Evolutionary conservation across 768 basidiomycete genomes (phyloP).

Genomic region (Coprinopsis strossmayeri): DNA sequence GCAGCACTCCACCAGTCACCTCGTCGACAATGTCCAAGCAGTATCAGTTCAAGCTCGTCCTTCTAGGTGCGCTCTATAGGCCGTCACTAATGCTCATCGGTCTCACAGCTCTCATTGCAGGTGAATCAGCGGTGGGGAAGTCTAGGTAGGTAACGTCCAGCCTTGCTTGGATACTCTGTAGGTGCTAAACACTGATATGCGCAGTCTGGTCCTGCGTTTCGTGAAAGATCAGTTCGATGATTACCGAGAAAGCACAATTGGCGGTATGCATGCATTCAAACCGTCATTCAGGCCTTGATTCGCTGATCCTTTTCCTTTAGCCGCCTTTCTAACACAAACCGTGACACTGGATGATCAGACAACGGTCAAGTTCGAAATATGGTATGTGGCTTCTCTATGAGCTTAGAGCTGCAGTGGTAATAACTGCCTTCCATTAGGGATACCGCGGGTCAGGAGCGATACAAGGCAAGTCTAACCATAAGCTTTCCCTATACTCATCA

Average conservation of each 20-base stretch:
- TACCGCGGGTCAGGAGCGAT: slow-evolving; percentile 93
- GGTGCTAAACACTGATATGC: too few species aligned
- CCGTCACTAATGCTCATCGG: neutral
- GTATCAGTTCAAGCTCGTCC: slow-evolving; percentile 93
- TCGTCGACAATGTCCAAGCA: slow-evolving; percentile 74
- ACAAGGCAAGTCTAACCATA: slow-evolving; percentile 56
- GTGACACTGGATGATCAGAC: slow-evolving; percentile 85
- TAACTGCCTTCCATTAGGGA: slow-evolving; percentile 49
- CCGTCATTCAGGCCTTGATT: slow-evolving; percentile 7
- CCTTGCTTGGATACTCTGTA: too few species aligned
- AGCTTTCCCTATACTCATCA: too few species aligned
- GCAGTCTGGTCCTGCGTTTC: slow-evolving; percentile 88
- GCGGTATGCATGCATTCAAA: slow-evolving; percentile 43
- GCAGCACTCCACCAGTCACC: slow-evolving; percentile 14
- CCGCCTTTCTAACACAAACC: slow-evolving; percentile 98
- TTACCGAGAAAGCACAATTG: slow-evolving; percentile 92
- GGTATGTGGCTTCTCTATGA: slow-evolving; percentile 42
- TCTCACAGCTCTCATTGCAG: slow-evolving; percentile 32
- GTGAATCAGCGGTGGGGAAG: slow-evolving; percentile 98
- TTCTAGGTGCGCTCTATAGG: slow-evolving; percentile 57
- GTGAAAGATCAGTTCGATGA: slow-evolving; percentile 97
- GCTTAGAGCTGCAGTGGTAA: neutral
- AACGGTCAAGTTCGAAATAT: slow-evolving; percentile 97
- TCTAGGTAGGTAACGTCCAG: slow-evolving; percentile 79
- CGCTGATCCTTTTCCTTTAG: slow-evolving; percentile 32